Evolutionary conservation across 2,329 filamentous ascomycete species (phyloP).

Genomic region (Pyricularia grisea): DNA sequence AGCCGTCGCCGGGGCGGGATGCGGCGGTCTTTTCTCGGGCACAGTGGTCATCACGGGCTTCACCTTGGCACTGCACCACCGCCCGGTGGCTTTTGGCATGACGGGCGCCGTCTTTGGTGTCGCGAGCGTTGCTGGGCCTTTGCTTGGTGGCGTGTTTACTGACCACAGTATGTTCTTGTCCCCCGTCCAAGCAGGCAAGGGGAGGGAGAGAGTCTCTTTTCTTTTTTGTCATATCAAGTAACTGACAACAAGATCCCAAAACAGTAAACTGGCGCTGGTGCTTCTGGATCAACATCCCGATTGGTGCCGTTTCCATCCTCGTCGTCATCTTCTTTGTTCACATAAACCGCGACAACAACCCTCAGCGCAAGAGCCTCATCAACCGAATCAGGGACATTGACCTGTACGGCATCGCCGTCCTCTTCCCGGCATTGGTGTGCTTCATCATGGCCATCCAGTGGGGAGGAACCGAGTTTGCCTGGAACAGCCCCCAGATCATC

Average conservation of each 20-base stretch:
- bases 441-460: conserved; percentile 47
- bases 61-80: conserved; percentile 38
- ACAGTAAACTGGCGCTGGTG: conserved; percentile 23
- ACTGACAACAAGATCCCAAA: background rate
- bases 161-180: conserved; percentile 13
- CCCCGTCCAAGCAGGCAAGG: background rate
- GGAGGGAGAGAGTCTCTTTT: too few relatives aligned
- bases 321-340: conserved; percentile 37
- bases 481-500: conserved; percentile 37
- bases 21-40: conserved; percentile 34
- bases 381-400: conserved; percentile 36
- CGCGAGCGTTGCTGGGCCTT: conserved; percentile 29
- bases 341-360: conserved; percentile 24
- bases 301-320: conserved; percentile 8
- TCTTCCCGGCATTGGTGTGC: conserved; percentile 42
- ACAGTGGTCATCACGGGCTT: conserved; percentile 32
- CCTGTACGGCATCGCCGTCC: conserved; percentile 35
- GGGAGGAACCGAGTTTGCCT: conserved; percentile 42
- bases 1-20: conserved; percentile 35
- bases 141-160: conserved; percentile 30
- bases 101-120: conserved; percentile 45
- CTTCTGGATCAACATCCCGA: conserved; percentile 12
- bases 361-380: conserved; percentile 21
- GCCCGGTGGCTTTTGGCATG: conserved; percentile 39
- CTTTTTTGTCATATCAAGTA: background rate